Evolutionary conservation across 1,284 basidiomycete genomes (phyloP).

Genomic region (Xanthoconium separans): DNA sequence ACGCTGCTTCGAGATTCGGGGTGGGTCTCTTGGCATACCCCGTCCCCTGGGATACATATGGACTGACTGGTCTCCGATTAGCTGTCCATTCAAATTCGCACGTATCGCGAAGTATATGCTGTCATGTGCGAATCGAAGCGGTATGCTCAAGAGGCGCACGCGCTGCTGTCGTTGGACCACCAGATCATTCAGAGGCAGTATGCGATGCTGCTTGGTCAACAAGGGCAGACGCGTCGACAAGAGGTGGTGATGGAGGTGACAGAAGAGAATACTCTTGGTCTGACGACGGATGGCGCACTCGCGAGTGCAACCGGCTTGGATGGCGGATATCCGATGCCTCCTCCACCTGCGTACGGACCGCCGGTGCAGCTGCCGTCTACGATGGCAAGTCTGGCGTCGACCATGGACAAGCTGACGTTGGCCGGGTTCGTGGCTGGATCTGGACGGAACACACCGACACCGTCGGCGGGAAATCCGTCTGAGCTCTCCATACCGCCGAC

Average conservation of each 20-base stretch:
- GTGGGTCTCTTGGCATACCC: constrained; percentile 37
- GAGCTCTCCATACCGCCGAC: not conserved
- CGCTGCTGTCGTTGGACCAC: constrained; percentile 19
- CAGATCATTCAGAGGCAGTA: constrained; percentile 20
- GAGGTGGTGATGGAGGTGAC: not conserved
- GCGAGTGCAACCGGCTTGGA: not conserved
- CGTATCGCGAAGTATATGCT: constrained; percentile 18
- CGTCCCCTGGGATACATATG: not conserved
- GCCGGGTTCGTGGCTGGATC: not conserved
- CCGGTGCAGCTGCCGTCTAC: not conserved
- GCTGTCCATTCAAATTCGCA: constrained; percentile 28
- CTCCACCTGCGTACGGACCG: constrained; percentile 10
- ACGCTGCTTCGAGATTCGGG: constrained; percentile 50
- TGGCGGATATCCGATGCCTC: not conserved
- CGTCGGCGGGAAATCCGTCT: not conserved
- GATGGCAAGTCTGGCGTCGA: not conserved
- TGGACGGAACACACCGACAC: not conserved
- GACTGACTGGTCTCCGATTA: not conserved
- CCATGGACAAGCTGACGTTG: not conserved
- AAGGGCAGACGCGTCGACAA: not conserved
- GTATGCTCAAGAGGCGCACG: constrained; percentile 20
- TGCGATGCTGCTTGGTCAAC: constrained; percentile 8
- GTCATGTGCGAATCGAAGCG: constrained; percentile 23
- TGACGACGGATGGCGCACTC: constrained; percentile 26
- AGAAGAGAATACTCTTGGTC: constrained; percentile 8